Evolutionary conservation across 2,329 filamentous ascomycete genomes (phyloP).

Genomic region (Metarhizium brunneum): DNA sequence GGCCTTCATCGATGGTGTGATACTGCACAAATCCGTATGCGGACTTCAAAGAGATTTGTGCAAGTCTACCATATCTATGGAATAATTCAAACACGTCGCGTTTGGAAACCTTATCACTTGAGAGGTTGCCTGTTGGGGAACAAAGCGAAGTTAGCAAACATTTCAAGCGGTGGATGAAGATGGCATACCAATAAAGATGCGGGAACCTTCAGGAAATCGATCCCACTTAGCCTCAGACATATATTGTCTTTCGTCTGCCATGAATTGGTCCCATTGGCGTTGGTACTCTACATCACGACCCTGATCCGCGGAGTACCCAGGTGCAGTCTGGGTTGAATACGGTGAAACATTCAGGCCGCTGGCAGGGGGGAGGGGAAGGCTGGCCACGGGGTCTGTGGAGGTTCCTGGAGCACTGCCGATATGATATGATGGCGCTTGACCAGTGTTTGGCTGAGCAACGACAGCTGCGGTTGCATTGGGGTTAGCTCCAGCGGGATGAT

Average conservation of each 20-base stretch:
- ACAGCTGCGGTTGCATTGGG: slow-evolving; percentile 19
- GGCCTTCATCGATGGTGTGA: slow-evolving; percentile 65
- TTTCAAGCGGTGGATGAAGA: slow-evolving; percentile 12
- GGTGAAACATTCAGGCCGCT: slow-evolving; percentile 19
- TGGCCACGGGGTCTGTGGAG: slow-evolving; percentile 21
- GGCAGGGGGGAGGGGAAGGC: slow-evolving; percentile 19
- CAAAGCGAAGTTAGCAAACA: slow-evolving; percentile 12
- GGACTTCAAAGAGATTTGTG: slow-evolving; percentile 93
- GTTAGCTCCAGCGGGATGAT: slow-evolving; percentile 23
- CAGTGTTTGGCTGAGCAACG: slow-evolving; percentile 20
- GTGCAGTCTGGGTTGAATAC: slow-evolving; percentile 16
- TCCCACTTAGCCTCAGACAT: slow-evolving; percentile 76
- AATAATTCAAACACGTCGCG: slow-evolving; percentile 90
- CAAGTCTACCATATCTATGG: slow-evolving; percentile 72
- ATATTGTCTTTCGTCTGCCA: slow-evolving; percentile 64
- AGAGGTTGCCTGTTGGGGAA: slow-evolving; percentile 63
- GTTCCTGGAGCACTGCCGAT: slow-evolving; percentile 22
- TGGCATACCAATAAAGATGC: slow-evolving; percentile 68
- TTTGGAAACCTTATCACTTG: slow-evolving; percentile 87
- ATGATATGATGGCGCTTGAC: slow-evolving; percentile 24
- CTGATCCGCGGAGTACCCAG: slow-evolving; percentile 19
- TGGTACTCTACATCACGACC: slow-evolving; percentile 41
- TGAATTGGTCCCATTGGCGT: slow-evolving; percentile 61
- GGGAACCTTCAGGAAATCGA: slow-evolving; percentile 65
- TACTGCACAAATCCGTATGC: slow-evolving; percentile 97